These are phyloP conservation scores for Capsella bursapastoris DNA, from an alignment of 345 rosid genomes.

Conservation along the genomic window DNA sequence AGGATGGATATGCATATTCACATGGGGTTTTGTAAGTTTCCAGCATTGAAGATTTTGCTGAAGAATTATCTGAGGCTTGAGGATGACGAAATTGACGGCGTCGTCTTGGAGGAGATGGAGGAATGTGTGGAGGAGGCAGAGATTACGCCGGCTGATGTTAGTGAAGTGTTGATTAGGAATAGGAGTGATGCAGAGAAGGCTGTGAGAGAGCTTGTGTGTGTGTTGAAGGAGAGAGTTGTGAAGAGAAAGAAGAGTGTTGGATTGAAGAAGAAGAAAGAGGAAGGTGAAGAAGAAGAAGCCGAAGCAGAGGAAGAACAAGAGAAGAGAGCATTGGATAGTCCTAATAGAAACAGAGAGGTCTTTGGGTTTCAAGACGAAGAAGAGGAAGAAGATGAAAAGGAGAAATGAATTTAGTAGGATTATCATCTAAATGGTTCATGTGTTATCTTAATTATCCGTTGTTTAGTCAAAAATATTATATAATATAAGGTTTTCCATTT, in stretches of 20 bases:
- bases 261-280: conserved; percentile 35
- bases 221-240: conserved; percentile 56
- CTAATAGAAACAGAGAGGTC: conserved; percentile 39
- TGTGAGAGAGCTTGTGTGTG: conserved; percentile 57
- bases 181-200: conserved; percentile 59
- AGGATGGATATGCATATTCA: conserved; percentile 95
- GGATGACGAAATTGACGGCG: conserved; percentile 44
- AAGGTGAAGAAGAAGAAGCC: conserved; percentile 37
- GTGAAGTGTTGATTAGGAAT: conserved; percentile 79
- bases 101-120: conserved; percentile 49
- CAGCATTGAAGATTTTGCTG: conserved; percentile 67
- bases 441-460: conserved; percentile 7
- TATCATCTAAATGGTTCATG: conserved; percentile 27
- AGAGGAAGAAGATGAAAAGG: conserved; percentile 37
- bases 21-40: conserved; percentile 78
- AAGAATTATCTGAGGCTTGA: conserved; percentile 64
- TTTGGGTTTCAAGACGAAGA: conserved; percentile 40
- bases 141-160: conserved; percentile 95
- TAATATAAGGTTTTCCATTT: conserved; percentile 7
- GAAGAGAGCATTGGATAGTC: conserved; percentile 81
- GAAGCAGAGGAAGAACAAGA: conserved; percentile 69
- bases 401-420: conserved; percentile 22
- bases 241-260: conserved; percentile 45
- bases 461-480: neutral
- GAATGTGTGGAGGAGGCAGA: conserved; percentile 60